A percentile compares a stretch with the other conserved stretches of the same genome.
Evolutionary conservation across 352 stramenopile genomes (phyloP).

Genomic region (Blastocystis sp.): DNA sequence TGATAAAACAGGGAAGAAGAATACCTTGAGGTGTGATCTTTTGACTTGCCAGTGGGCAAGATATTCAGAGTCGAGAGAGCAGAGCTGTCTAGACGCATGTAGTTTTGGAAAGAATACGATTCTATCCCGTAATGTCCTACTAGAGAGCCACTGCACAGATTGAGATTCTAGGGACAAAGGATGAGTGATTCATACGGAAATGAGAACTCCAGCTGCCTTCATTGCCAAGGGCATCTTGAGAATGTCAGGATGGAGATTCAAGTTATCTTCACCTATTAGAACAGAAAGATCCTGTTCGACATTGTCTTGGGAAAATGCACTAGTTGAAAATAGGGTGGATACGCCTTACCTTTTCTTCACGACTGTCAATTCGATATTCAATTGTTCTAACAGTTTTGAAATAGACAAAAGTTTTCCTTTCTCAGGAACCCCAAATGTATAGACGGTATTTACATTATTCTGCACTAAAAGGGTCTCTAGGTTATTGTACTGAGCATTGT

Average conservation of each 20-base stretch:
- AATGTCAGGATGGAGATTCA: conserved; percentile 68
- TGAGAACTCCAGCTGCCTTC: conserved; percentile 64
- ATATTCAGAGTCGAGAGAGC: conserved; percentile 84
- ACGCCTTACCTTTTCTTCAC: conserved; percentile 19
- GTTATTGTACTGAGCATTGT: conserved; percentile 61
- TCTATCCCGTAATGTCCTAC: conserved; percentile 18
- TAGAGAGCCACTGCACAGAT: neutral
- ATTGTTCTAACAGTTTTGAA: conserved; percentile 33
- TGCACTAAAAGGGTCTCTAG: conserved; percentile 60
- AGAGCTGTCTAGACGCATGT: conserved; percentile 83
- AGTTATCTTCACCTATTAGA: conserved; percentile 28
- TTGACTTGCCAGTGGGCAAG: conserved; percentile 70
- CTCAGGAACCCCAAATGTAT: conserved; percentile 31
- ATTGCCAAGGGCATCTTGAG: conserved; percentile 71
- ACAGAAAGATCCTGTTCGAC: conserved; percentile 47
- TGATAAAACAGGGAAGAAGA: neutral
- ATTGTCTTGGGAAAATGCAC: neutral
- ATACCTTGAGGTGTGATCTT: conserved; percentile 63
- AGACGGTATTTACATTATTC: conserved; percentile 43
- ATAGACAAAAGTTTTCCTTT: conserved; percentile 50
- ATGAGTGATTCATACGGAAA: neutral
- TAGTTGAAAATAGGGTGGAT: neutral
- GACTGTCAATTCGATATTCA: conserved; percentile 11
- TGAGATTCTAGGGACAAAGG: neutral
- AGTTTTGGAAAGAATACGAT: conserved; percentile 64